A percentile compares a stretch with the other conserved stretches of the same genome.
Evolutionary conservation across 306 rosid genomes (phyloP).

Genomic region (Cucurbita pepo): DNA sequence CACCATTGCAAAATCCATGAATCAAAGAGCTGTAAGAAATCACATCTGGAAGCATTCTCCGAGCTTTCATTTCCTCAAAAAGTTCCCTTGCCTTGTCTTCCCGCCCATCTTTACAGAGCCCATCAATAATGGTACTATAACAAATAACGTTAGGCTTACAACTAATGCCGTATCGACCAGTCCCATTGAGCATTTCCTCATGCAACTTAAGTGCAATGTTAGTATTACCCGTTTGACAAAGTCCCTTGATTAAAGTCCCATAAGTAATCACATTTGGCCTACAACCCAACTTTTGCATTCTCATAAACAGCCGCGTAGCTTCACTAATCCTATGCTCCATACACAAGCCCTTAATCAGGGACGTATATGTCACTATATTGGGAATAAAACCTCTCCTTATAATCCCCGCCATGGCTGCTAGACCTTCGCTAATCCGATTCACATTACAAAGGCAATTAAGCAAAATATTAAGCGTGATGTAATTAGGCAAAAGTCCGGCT

Average conservation of each 20-base stretch:
- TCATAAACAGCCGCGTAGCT: neutral
- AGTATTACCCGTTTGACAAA: slow-evolving; percentile 20
- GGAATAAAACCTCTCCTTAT: slow-evolving; percentile 22
- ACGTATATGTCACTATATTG: slow-evolving; percentile 11
- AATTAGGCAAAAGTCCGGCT: slow-evolving; percentile 9
- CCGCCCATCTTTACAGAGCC: slow-evolving; percentile 33
- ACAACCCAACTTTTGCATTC: slow-evolving; percentile 11
- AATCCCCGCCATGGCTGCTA: slow-evolving; percentile 16
- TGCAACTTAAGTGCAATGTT: slow-evolving; percentile 21
- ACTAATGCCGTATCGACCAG: slow-evolving; percentile 2
- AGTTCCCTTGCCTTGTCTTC: slow-evolving; percentile 23
- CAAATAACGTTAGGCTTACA: slow-evolving; percentile 17
- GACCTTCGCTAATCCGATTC: slow-evolving; percentile 17
- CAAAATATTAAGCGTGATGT: slow-evolving; percentile 16
- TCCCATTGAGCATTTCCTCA: slow-evolving; percentile 19
- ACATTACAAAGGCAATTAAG: slow-evolving; percentile 23
- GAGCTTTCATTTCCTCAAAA: slow-evolving; percentile 25
- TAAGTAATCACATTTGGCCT: slow-evolving; percentile 19
- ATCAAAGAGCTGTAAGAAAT: slow-evolving; percentile 23
- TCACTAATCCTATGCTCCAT: slow-evolving; percentile 21
- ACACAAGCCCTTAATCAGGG: slow-evolving; percentile 26
- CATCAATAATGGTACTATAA: slow-evolving; percentile 23
- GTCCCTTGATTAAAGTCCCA: slow-evolving; percentile 23
- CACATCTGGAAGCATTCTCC: slow-evolving; percentile 18
- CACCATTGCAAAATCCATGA: slow-evolving; percentile 23